Evolutionary conservation across 352 stramenopile species (phyloP), one percentile per base, ranked within the genome.

Genomic region (Pythium vanterpoolii): DNA sequence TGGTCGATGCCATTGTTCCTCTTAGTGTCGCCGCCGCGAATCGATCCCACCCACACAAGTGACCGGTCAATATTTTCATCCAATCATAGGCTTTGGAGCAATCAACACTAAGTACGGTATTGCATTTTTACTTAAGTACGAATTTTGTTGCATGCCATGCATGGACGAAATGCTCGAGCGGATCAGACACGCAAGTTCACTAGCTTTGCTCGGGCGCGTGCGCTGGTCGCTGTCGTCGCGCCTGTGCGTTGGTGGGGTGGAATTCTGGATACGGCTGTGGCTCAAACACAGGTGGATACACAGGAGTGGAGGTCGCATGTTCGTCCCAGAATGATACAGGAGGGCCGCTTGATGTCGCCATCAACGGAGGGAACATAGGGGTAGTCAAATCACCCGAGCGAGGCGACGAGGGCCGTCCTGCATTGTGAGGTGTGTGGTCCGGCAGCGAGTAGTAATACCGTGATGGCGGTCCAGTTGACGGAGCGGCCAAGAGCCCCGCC

Each of bases 401-500:
- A 46, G 62, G 60, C 28, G 14, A 71, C 24, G 62, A 46, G 34
- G 11, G 73, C 19, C 47, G 39, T 21, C 60, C 42, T 19, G 31
- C 24, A 11, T 5, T 38, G 10, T 14, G 44, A 46, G 34, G 27
- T 13, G 51, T 1, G 44, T 45, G 23, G 62, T 44, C 21, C 11
- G 52, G 48, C 27, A 56, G 52, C 14, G 64, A 31, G 56, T 80
- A 87, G 65, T 87, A 89, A 56, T 82, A 87, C 46, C 69, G 63
- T 10, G 77, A 86, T 11, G 54, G 24, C n/a, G 42, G 52, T 4
- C 14, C n/a, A 9, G 43, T 27, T 4, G 50, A 24, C 31, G 49
- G 19, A 1, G 42, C 14, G 18, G 48, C 16, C 14, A 56, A 24
- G 1, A 42, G 24, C 5, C 18, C n/a, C 5, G 48, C 24, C 23